These are phyloP conservation scores for Castanospermum australe DNA, from an alignment of 306 rosid species.

Conservation along the genomic window DNA sequence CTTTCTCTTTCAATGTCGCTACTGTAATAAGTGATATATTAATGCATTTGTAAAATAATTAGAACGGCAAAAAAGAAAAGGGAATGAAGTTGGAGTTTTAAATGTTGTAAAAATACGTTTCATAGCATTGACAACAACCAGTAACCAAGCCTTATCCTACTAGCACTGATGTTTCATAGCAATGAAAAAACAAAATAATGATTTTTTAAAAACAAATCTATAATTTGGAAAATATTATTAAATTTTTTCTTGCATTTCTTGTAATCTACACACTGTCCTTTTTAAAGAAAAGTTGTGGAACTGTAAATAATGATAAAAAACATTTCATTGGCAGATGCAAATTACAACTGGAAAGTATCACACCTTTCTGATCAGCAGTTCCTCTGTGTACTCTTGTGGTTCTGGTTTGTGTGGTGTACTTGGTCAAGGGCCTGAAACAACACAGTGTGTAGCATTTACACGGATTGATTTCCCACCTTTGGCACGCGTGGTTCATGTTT, in stretches of 20 bases:
- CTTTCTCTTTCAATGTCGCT: neutral
- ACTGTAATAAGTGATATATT: neutral
- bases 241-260: neutral
- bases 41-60: neutral
- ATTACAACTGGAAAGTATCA: slow-evolving; percentile 83
- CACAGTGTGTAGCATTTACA: slow-evolving; percentile 73
- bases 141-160: too few relatives aligned
- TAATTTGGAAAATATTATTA: neutral
- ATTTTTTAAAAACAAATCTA: neutral
- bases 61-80: neutral
- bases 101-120: neutral
- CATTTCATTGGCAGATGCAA: slow-evolving; percentile 74
- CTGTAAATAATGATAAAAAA: slow-evolving; percentile 26
- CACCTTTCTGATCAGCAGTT: slow-evolving; percentile 73
- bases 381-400: slow-evolving; percentile 87
- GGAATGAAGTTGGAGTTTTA: neutral
- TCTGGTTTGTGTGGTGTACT: slow-evolving; percentile 88
- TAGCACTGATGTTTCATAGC: too few relatives aligned
- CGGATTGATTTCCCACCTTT: slow-evolving; percentile 62
- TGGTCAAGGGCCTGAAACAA: slow-evolving; percentile 86
- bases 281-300: slow-evolving; percentile 1
- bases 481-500: slow-evolving; percentile 69
- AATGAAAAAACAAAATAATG: neutral
- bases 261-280: neutral
- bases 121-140: too few relatives aligned